Conservation (phyloP, 768 basidiomycete genomes). For the Suillus americanus region DNA sequence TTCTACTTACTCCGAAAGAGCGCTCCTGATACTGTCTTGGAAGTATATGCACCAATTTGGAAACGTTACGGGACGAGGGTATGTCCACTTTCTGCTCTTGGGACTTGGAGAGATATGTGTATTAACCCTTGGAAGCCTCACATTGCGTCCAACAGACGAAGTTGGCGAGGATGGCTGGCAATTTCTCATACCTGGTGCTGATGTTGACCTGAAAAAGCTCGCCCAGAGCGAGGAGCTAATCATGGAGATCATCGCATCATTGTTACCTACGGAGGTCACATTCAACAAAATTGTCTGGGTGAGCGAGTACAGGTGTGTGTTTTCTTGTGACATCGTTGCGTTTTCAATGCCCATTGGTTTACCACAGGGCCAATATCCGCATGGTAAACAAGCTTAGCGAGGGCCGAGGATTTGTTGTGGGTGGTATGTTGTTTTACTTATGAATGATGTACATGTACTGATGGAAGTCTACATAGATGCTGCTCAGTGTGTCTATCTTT, state of each 20-base stretch:
- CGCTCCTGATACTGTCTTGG: background rate
- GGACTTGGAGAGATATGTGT: no score
- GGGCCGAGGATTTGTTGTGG: no score
- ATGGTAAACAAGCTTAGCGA: no score
- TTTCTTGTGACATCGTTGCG: no score
- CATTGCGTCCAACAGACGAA: constrained; percentile 19
- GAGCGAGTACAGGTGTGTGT: constrained; percentile 29
- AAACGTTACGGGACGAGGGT: constrained; percentile 14
- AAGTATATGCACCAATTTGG: constrained; percentile 40
- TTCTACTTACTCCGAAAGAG: background rate
- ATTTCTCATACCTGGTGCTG: no score
- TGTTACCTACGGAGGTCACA: constrained; percentile 17
- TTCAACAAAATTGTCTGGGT: constrained; percentile 27
- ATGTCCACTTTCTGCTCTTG: background rate
- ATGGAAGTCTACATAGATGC: no score
- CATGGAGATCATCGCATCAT: constrained; percentile 23
- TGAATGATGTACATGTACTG: no score
- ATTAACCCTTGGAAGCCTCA: constrained; percentile 5
- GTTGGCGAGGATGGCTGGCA: constrained; percentile 3
- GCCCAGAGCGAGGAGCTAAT: constrained; percentile 25
- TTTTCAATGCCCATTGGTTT: no score
- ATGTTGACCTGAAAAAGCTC: constrained; percentile 15
- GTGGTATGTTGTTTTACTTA: no score
- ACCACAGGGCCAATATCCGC: no score
- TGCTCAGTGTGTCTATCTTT: no score